A percentile compares a stretch with the other conserved stretches of the same genome.
phyloP scores from a whole-genome alignment of 768 basidiomycete species.

The Lactarius psammicola region DNA sequence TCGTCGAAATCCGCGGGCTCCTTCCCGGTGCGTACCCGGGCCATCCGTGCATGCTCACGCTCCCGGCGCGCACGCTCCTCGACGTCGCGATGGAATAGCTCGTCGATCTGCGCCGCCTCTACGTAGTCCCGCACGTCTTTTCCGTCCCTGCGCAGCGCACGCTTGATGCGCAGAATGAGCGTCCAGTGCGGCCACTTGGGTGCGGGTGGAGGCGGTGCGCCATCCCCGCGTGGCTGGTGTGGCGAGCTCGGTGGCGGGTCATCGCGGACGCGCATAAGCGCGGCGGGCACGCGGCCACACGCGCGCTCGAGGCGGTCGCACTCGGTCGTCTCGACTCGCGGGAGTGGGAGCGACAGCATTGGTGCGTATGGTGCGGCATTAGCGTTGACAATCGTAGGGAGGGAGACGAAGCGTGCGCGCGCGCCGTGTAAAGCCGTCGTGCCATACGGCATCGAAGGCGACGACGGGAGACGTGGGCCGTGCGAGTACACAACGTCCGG shows the following conservation, averaged over 20 bases:
- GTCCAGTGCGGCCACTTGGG: constrained; percentile 26
- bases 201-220: constrained; percentile 7
- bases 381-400: constrained; percentile 3
- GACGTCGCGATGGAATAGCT: constrained; percentile 18
- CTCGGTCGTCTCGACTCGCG: constrained; percentile 11
- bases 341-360: background rate
- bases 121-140: constrained; percentile 25
- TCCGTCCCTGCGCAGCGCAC: constrained; percentile 18
- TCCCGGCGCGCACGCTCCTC: constrained; percentile 26
- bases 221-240: constrained; percentile 19
- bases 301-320: constrained; percentile 26
- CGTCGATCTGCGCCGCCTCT: constrained; percentile 19
- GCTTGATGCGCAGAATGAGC: constrained; percentile 24
- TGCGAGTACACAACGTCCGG: constrained; percentile 14
- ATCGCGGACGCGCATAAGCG: constrained; percentile 6
- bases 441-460: background rate
- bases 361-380: background rate
- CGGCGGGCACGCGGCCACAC: constrained; percentile 17
- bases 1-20: constrained; percentile 5
- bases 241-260: constrained; percentile 21
- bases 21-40: constrained; percentile 15
- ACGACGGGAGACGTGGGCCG: constrained; percentile 18
- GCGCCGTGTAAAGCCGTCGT: background rate
- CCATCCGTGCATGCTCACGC: constrained; percentile 17
- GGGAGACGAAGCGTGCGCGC: constrained; percentile 24